Conservation (phyloP, 352 stramenopile species). For the Lagenidium sp. region DNA sequence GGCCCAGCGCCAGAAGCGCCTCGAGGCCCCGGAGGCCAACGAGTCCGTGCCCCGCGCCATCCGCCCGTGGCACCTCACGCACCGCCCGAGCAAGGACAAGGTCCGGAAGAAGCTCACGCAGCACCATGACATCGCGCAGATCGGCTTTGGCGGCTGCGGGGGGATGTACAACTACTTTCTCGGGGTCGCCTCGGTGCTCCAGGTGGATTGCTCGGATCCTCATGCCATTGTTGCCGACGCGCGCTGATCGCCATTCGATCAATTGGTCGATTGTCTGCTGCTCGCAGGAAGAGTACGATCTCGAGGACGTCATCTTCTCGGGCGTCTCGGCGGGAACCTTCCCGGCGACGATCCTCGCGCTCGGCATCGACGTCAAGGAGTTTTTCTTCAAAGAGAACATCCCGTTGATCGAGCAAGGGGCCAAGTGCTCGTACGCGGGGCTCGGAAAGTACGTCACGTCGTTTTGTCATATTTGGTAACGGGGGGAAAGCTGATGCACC, state of each 20-base stretch:
- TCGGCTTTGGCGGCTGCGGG: constrained; percentile 73
- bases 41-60: constrained; percentile 8
- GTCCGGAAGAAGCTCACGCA: constrained; percentile 40
- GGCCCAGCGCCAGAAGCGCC: constrained; percentile 9
- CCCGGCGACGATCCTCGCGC: constrained; percentile 46
- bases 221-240: too few relatives aligned
- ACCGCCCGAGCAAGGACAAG: constrained; percentile 13
- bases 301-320: constrained; percentile 65
- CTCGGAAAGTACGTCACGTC: constrained; percentile 37
- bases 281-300: constrained; percentile 68
- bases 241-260: too few relatives aligned
- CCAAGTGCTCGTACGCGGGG: constrained; percentile 39
- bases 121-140: constrained; percentile 50
- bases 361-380: constrained; percentile 64
- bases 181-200: constrained; percentile 61
- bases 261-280: too few relatives aligned
- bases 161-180: constrained; percentile 87
- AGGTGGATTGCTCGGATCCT: too few relatives aligned
- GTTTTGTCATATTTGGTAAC: not conserved
- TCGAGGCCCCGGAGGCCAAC: constrained; percentile 3
- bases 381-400: constrained; percentile 83
- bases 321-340: constrained; percentile 73
- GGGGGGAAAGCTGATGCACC: not conserved
- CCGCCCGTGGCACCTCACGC: constrained; percentile 23
- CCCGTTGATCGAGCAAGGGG: constrained; percentile 55